These are phyloP conservation scores for Fusarium globosum DNA, from an alignment of 2,329 filamentous ascomycete species.

Conservation along the genomic window DNA sequence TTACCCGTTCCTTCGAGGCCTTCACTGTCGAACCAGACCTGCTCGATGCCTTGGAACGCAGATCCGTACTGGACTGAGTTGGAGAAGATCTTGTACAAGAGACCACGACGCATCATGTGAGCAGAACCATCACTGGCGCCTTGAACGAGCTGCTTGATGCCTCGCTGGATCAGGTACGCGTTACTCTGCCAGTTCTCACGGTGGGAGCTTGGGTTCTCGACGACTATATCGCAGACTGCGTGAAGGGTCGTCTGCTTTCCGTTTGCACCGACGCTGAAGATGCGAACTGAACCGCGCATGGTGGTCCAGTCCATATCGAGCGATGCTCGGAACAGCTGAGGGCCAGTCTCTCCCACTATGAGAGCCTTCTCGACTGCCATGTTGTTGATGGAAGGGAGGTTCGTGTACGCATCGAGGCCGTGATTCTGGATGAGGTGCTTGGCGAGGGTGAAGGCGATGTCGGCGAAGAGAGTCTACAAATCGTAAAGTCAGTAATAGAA, in stretches of 20 bases:
- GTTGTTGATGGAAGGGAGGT: background rate
- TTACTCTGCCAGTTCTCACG: background rate
- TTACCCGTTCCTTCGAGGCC: conserved; percentile 51
- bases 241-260: background rate
- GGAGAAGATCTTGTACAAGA: conserved; percentile 72
- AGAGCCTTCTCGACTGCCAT: background rate
- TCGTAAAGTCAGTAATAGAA: rapidly evolving
- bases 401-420: background rate
- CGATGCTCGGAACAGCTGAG: background rate
- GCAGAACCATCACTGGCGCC: background rate
- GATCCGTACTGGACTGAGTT: conserved; percentile 66
- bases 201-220: background rate
- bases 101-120: conserved; percentile 30
- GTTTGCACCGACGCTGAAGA: background rate
- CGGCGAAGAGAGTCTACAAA: background rate
- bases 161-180: background rate
- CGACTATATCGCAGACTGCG: background rate
- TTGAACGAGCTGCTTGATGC: background rate
- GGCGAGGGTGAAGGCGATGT: background rate
- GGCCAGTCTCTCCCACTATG: background rate
- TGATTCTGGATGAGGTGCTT: background rate
- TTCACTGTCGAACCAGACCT: conserved; percentile 60
- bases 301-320: background rate
- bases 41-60: conserved; percentile 67
- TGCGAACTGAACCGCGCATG: background rate